Conservation (phyloP, 139 green algal genomes). For the Tetraselmis striata region DNA sequence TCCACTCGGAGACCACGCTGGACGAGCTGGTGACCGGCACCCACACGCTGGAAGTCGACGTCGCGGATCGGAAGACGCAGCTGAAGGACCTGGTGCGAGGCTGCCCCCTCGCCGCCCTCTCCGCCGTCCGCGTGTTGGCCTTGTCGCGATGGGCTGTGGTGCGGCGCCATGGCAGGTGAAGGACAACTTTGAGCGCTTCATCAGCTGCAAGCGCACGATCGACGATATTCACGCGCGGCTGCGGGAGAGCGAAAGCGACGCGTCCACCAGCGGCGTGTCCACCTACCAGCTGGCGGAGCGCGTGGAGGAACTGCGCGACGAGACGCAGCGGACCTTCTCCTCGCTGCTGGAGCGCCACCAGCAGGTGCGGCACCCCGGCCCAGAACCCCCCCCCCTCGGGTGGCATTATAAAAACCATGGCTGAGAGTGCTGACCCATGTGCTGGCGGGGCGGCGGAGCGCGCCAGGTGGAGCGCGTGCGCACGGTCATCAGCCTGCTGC, state of each 20-base stretch:
- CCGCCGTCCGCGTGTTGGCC: no score
- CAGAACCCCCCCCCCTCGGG: background rate
- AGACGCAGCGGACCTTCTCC: background rate
- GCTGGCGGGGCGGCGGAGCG: no score
- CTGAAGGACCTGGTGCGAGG: background rate
- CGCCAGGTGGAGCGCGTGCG: background rate
- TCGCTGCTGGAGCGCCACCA: background rate
- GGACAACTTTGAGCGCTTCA: constrained; percentile 13
- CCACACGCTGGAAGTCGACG: background rate
- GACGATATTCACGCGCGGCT: constrained; percentile 10
- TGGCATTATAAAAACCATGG: no score
- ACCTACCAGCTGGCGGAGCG: background rate
- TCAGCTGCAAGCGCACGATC: constrained; percentile 11
- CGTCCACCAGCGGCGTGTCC: background rate
- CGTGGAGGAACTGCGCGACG: background rate
- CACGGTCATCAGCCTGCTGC: background rate
- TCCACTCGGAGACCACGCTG: constrained; percentile 6
- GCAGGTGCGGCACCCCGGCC: no score
- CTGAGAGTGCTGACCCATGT: no score
- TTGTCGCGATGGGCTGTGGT: no score
- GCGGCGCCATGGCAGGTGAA: no score
- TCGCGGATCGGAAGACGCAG: constrained; percentile 12
- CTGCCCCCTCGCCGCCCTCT: no score
- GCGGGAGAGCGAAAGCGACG: background rate
- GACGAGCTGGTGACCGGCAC: constrained; percentile 7